Evolutionary conservation across 2,329 filamentous ascomycete species (phyloP), one percentile per base, ranked within the genome.

Genomic region (Bipolaris gigantea): DNA sequence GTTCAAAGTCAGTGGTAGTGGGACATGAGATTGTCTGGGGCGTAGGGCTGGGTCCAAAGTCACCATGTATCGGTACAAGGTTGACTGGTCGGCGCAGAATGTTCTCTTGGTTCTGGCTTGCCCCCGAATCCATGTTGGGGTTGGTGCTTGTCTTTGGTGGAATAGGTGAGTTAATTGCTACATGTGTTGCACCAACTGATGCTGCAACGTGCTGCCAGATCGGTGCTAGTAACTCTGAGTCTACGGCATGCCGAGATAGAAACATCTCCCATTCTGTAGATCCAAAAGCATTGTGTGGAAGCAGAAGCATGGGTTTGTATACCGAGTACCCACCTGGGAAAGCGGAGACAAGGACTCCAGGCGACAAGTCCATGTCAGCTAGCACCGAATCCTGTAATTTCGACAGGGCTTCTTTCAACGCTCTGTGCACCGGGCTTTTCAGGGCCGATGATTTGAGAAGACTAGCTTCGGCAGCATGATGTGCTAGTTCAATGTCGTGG

Each of bases 81-180:
- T 87, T 83, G 38, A 80, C 83, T 0, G 93, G 93, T 44, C 85
- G 86, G 40, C 92, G 85, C 53, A 95, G 80, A 13, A 88, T 76
- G 69, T 96, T 96, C 3, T 71, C 67, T n/a, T 47, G 34, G 25
- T 3, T 30, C 32, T 55, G 21, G 2, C 23, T 47, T 34, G 48
- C 5, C 16, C 33, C n/a, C 21, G 33, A 19, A 19, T 36, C 39
- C 45, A 19, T 27, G 15, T 33, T 11, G 5, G 19, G 25, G 7
- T 36, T 11, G 0, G 45, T 15, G 34, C 33, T 40, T 13, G 55
- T 62, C 69, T 41, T 62, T 1, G 67, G 58, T 1, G 79, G 77
- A 21, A 87, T 87, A 0, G 83, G 82, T 2, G 80, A 80, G 63
- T 85, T 86, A 49, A 83, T 70, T 0, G 84, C 85, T 45, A 87